A percentile compares a stretch with the other conserved stretches of the same genome.
phyloP scores from a whole-genome alignment of 192 early-diverging fungal species.

The Gamsiella multidivaricata region DNA sequence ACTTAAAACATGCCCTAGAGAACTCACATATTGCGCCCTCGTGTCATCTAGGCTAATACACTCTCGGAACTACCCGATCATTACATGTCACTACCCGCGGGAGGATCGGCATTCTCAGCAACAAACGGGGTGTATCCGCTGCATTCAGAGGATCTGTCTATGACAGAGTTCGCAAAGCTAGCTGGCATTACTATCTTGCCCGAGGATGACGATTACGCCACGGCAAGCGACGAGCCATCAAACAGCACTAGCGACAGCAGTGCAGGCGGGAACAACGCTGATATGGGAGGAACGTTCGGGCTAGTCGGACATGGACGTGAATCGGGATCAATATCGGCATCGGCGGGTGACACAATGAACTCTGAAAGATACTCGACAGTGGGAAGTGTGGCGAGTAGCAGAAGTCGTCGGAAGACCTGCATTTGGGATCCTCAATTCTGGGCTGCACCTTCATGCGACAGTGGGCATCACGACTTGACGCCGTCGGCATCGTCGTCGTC shows the following conservation, averaged over 20 bases:
- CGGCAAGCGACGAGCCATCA: neutral
- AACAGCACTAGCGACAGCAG: neutral
- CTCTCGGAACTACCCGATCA: constrained; percentile 21
- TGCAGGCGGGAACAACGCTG: neutral
- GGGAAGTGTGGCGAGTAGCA: constrained; percentile 7
- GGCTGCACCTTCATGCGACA: constrained; percentile 3
- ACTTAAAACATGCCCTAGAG: too few species aligned
- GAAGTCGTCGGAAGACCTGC: constrained; percentile 6
- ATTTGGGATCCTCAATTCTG: constrained; percentile 53
- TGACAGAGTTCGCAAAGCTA: constrained; percentile 42
- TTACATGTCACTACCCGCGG: constrained; percentile 35
- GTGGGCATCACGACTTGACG: neutral
- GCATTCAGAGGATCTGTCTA: constrained; percentile 43
- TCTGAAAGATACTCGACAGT: constrained; percentile 24
- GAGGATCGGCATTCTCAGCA: constrained; percentile 5
- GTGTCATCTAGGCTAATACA: too few species aligned
- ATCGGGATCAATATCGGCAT: neutral
- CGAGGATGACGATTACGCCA: constrained; percentile 2
- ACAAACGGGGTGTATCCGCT: constrained; percentile 25
- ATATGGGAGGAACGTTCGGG: neutral
- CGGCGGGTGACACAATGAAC: constrained; percentile 12
- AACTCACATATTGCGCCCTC: too few species aligned
- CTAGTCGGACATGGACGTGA: neutral
- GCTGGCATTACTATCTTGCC: constrained; percentile 48
- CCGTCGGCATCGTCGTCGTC: constrained; percentile 2